Evolutionary conservation across 176 grass and related monocot genomes (phyloP).

Genomic region (Cymbopogon citratus): DNA sequence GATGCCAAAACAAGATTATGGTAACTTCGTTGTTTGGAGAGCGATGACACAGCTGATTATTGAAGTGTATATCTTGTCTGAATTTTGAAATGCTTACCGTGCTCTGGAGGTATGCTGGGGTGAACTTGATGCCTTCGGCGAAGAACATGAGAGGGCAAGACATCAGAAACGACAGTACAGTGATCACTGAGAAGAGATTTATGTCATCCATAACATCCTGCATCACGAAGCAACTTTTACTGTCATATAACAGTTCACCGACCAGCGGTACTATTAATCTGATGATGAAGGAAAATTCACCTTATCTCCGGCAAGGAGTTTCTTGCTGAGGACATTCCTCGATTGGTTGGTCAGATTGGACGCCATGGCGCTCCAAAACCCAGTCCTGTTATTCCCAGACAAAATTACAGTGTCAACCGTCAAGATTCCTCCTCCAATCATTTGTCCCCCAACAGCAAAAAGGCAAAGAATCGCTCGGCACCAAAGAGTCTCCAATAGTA

Average conservation of each 20-base stretch:
- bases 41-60: background rate
- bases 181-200: slow-evolving; percentile 77
- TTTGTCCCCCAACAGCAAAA: background rate
- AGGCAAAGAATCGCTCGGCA: background rate
- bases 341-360: slow-evolving; percentile 76
- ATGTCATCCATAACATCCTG: slow-evolving; percentile 70
- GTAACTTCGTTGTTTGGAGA: background rate
- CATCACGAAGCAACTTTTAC: background rate
- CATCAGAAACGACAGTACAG: slow-evolving; percentile 57
- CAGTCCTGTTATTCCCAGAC: slow-evolving; percentile 43
- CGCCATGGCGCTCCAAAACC: slow-evolving; percentile 92
- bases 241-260: background rate
- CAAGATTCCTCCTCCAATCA: slow-evolving; percentile 22
- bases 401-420: background rate
- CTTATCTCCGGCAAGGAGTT: slow-evolving; percentile 50
- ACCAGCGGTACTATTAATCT: background rate
- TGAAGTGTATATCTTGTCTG: background rate
- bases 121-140: slow-evolving; percentile 66
- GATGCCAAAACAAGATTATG: slow-evolving; percentile 11
- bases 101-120: slow-evolving; percentile 50
- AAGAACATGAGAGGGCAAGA: slow-evolving; percentile 54
- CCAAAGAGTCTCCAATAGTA: slow-evolving; percentile 7
- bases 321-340: slow-evolving; percentile 80
- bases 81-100: slow-evolving; percentile 30
- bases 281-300: slow-evolving; percentile 16